phyloP scores from a whole-genome alignment of 1,284 basidiomycete genomes.

The Ustilago trichophora region DNA sequence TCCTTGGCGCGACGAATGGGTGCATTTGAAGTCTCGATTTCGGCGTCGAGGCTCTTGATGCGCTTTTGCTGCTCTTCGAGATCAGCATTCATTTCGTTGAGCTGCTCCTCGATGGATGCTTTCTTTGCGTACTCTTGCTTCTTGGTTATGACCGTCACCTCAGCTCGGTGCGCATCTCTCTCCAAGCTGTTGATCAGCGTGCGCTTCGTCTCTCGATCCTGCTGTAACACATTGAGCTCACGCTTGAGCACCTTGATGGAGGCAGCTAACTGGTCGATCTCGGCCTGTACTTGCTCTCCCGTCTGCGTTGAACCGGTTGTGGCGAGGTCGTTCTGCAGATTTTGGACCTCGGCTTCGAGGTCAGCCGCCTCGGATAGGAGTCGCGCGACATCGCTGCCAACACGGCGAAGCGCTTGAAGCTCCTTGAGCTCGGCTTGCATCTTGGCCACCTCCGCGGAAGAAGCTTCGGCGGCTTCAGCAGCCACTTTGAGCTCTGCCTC shows the following conservation, averaged over 20 bases:
- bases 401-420: conserved; percentile 36
- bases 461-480: conserved; percentile 59
- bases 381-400: conserved; percentile 42
- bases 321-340: conserved; percentile 46
- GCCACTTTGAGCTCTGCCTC: conserved; percentile 65
- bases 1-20: conserved; percentile 77
- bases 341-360: conserved; percentile 39
- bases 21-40: conserved; percentile 73
- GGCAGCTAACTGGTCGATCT: conserved; percentile 51
- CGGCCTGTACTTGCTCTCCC: conserved; percentile 50
- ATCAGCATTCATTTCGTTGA: conserved; percentile 71
- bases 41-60: conserved; percentile 70
- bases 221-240: conserved; percentile 49
- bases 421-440: conserved; percentile 44
- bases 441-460: conserved; percentile 27
- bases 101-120: conserved; percentile 34
- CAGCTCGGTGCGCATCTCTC: conserved; percentile 42
- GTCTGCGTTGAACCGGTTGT: conserved; percentile 52
- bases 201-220: conserved; percentile 49
- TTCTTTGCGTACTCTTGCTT: conserved; percentile 48
- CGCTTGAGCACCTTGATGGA: conserved; percentile 52
- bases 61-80: conserved; percentile 68
- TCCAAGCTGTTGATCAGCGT: conserved; percentile 43
- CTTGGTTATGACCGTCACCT: conserved; percentile 68
- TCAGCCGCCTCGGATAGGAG: conserved; percentile 32